Conservation (phyloP, 768 basidiomycete genomes). For the Mycena galopus region DNA sequence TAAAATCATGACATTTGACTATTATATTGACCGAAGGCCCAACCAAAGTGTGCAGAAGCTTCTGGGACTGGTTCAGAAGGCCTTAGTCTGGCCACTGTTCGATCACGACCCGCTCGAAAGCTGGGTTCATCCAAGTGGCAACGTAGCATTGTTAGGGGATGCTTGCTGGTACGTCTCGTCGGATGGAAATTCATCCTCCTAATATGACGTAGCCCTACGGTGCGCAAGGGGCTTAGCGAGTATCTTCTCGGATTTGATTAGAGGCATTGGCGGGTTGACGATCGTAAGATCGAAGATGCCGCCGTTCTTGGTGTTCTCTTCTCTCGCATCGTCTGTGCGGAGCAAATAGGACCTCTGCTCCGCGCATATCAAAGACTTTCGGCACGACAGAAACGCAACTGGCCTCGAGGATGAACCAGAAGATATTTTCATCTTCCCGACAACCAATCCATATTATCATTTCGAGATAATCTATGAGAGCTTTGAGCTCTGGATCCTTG, state of each 20-base stretch:
- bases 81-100: slow-evolving; percentile 63
- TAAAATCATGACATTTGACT: not conserved
- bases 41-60: slow-evolving; percentile 58
- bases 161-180: slow-evolving; percentile 47
- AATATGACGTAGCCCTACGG: no score
- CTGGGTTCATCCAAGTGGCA: slow-evolving; percentile 62
- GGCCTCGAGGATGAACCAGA: no score
- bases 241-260: no score
- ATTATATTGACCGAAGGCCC: not conserved
- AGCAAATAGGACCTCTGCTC: no score
- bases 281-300: no score
- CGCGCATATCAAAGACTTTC: no score
- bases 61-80: slow-evolving; percentile 55
- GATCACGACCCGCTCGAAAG: slow-evolving; percentile 61
- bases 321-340: no score
- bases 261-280: no score
- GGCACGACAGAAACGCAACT: no score
- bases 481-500: slow-evolving; percentile 63
- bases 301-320: no score
- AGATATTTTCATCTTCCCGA: slow-evolving; percentile 42
- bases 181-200: no score
- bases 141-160: slow-evolving; percentile 64
- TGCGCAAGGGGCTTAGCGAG: no score
- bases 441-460: slow-evolving; percentile 75
- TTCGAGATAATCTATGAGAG: slow-evolving; percentile 64